Evolutionary conservation across 768 basidiomycete species (phyloP), one percentile per base, ranked within the genome.

Genomic region (Gyrodon lividus): DNA sequence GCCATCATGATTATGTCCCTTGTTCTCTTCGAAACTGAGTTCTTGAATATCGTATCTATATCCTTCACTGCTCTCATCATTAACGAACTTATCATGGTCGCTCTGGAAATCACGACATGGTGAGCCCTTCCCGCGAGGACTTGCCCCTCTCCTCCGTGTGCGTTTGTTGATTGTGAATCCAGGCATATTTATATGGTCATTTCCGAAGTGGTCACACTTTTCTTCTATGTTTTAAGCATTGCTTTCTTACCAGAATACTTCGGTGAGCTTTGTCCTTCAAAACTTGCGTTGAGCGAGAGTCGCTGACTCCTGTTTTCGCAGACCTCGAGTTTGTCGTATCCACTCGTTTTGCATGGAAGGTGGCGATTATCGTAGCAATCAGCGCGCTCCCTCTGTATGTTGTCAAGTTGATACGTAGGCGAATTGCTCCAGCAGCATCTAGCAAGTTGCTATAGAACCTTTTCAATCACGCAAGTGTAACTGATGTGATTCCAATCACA

Each of bases 1-100:
- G 93, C 93, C 4, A 99, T 99, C 71, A 99, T 99, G 97, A 91
- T 99, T 64, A 84, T 96, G 76, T 97, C 92, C 0, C 83, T 99
- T 19, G 81, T 96, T 7, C 80, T 99, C 1, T 99, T 98, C 68
- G 97, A 99, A 72, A 95, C 82, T 46, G 95, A 99, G 63, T 98
- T 98, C 70, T 70, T 98, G 59, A 97, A 98, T 66, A 98, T 99
- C 54, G 97, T 99, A 26, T 88, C 96, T 17, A 99, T 98, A 59
- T 98, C 97, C 0, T 99, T 97, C 68, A 97, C 95, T 1, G 92
- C 97, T 1, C 77, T 98, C 50, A 83, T 99, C 57, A 75, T 98
- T 24, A 99, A 99, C 66, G 97, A 98, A 66, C 82, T 99, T 45
- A 93, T 98, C 71, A 99, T 98, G 97, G 97, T 98, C 41, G 94